Conservation (phyloP, 495 filamentous ascomycete genomes). For the Hypomontagnella submonticulosa region DNA sequence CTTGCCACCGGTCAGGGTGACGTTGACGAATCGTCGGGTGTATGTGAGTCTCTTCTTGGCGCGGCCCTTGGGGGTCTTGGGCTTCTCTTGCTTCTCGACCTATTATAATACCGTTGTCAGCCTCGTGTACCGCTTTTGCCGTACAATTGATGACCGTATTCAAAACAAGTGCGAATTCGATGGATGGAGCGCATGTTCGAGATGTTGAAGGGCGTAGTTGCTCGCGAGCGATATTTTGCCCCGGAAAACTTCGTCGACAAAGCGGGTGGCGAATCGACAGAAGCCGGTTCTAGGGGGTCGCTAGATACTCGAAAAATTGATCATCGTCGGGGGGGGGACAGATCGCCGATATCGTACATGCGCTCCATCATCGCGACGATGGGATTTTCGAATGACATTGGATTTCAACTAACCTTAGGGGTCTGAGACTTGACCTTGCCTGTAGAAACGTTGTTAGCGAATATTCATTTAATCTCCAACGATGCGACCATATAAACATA, state of each 20-base stretch:
- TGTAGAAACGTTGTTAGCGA: constrained; percentile 34
- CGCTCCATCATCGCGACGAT: constrained; percentile 24
- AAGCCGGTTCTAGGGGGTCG: not conserved
- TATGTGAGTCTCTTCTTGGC: constrained; percentile 98
- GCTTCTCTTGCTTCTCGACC: constrained; percentile 92
- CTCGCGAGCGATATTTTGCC: not conserved
- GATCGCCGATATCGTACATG: constrained; percentile 15
- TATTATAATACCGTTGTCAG: constrained; percentile 49
- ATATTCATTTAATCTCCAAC: constrained; percentile 16
- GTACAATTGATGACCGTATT: not conserved
- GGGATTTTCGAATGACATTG: not conserved
- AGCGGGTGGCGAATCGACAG: constrained; percentile 23
- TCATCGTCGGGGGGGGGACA: constrained; percentile 1
- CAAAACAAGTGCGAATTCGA: constrained; percentile 6
- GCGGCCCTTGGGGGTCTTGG: constrained; percentile 95
- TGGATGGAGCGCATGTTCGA: constrained; percentile 24
- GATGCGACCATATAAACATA: constrained; percentile 41
- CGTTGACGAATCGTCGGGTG: constrained; percentile 99
- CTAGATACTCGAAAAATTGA: constrained; percentile 5
- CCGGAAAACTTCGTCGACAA: constrained; percentile 7
- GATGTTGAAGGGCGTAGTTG: constrained; percentile 7
- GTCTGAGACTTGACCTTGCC: constrained; percentile 64
- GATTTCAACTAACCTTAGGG: constrained; percentile 47
- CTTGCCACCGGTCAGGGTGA: constrained; percentile 99
- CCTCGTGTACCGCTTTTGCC: not conserved